Conservation (phyloP, 495 filamentous ascomycete genomes). For the Xanthoparmelia taractica region DNA sequence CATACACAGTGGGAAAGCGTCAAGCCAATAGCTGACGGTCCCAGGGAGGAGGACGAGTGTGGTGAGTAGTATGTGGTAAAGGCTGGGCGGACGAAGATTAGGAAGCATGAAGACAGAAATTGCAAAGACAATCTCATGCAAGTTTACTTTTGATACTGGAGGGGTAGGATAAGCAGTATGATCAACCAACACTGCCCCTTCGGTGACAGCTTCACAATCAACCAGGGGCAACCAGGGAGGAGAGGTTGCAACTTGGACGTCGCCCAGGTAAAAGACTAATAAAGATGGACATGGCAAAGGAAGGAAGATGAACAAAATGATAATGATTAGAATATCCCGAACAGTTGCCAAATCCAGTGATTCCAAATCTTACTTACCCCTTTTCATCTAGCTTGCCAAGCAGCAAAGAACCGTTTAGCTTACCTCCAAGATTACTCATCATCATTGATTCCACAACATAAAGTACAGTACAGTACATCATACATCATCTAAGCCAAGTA, state of each 20-base stretch:
- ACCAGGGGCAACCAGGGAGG: no score
- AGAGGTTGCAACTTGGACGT: no score
- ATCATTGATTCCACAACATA: no score
- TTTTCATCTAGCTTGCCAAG: no score
- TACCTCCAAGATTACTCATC: not conserved
- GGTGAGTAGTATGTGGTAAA: not conserved
- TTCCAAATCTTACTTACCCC: not conserved
- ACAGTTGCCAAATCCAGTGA: not conserved
- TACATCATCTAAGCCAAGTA: no score
- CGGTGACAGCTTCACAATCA: not conserved
- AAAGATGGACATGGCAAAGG: no score
- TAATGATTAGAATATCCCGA: not conserved
- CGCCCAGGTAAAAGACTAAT: no score
- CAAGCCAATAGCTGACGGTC: not conserved
- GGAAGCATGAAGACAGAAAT: slow-evolving; percentile 5
- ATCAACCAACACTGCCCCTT: not conserved
- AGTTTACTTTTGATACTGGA: not conserved
- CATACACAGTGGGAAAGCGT: not conserved
- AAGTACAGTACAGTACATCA: no score
- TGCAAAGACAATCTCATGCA: not conserved
- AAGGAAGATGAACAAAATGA: no score
- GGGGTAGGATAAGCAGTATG: not conserved
- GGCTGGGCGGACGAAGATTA: slow-evolving; percentile 12
- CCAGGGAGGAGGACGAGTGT: not conserved
- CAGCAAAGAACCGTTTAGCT: no score